Evolutionary conservation across 2,329 filamentous ascomycete genomes (phyloP), one percentile per base, ranked within the genome.

Genomic region (Aureobasidium pullulans): DNA sequence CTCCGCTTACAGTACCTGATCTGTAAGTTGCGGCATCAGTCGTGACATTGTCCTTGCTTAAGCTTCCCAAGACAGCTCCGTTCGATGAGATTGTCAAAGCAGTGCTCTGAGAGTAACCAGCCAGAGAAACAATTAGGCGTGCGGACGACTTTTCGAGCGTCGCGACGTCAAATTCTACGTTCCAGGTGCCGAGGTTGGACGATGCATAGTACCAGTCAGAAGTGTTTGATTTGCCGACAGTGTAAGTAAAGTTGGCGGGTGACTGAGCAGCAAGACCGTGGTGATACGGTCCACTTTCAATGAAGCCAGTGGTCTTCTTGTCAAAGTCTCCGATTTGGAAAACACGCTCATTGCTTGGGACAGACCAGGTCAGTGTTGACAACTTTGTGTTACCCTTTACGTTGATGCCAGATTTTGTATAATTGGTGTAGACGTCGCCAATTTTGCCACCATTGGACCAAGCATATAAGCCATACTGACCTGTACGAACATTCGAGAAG

Each of bases 191-290:
- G 0, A 69, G 58, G 2, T 64, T 62, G 3, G 74, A 75, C 61
- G 79, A 78, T 0, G 72, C 78, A 57, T 79, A 81, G 61, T 75
- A 81, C 79, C 79, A 81, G 59, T 81, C 77, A 1, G 65, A 63
- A 2, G 69, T 68, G 4, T 66, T 66, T 16, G 69, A 73, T 49
- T 64, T 59, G 3, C 77, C 77, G 11, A 79, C 65, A 0, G 69
- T 76, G 63, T 73, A 81, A 0, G 72, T 76, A 9, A 80, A 63
- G 58, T 79, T 75, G 2, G 71, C 73, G 0, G 79, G 78, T 40
- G 76, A 79, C 1, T 71, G 67, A 6, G 71, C 71, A 1, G 78
- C 75, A 7, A 77, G 69, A 4, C 65, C 78, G 62, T 81, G 78
- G 59, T 76, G 67, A 63, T 76, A 72, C 1, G 76, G 75, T 1